Base-by-base conservation (phyloP, 345 rosid species). In the Garcia nutans region DNA sequence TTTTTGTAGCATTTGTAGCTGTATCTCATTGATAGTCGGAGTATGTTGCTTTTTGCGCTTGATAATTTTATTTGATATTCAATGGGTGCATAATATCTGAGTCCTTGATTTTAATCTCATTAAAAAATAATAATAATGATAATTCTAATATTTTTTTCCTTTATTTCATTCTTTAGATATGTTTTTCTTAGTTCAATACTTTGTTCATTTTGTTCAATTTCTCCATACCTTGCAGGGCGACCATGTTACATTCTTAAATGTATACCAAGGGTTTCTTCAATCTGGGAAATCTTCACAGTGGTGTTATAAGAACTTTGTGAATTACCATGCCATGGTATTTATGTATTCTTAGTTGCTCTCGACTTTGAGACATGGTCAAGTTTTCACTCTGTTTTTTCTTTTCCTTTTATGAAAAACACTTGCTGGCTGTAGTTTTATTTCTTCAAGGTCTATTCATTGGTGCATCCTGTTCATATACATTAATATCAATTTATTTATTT, bases 241-340 rank as follows among this genome's bases (percentile, higher is more conserved):
- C 80, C 93, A 91, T 84, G 90, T 95, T 62, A 88, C 98, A 22
- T 95, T 91, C 85, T 83, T 95, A 49, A 95, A 95, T 81, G 85
- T 95, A 73, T 93, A 90, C 89, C 88, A 89, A 84, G 99, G 97
- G 80, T 95, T 89, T 83, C 89, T 91, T n/a, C 89, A 88, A 75
- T 93, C 98, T 58, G 87, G 94, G 67, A 89, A 87, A 84, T 88
- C 98, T 65, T 82, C 92, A 6, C 88, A 88, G 62, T 95, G 99
- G 99, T 93, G 97, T 75, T 83, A 87, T 72, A 90, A 82, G 85
- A 95, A 95, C 83, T 93, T 83, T 37, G 76, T 95, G 68, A 93
- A 95, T 86, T 88, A 86, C 78, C 97, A 93, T 10, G 89, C 98
- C 73, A 91, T 95, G 98, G 99, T 95, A 42, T 23, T 83, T 69